Evolutionary conservation across 129 eudicot species (phyloP).

Genomic region (Flaveria ramosissima): DNA sequence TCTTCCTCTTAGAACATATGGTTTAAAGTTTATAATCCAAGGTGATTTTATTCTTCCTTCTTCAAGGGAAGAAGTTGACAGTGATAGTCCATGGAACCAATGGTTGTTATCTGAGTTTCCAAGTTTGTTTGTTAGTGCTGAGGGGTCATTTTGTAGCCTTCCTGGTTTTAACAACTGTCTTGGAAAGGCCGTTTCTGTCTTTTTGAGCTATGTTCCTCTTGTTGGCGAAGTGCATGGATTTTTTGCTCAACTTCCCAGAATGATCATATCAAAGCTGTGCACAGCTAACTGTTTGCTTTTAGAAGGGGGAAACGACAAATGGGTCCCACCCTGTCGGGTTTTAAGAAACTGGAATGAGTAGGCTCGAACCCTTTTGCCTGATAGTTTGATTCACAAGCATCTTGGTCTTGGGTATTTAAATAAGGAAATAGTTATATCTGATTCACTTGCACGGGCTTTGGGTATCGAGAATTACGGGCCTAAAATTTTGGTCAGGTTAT

Average conservation of each 20-base stretch:
- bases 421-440: slow-evolving; percentile 63
- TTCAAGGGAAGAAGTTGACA: slow-evolving; percentile 95
- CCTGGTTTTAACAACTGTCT: slow-evolving; percentile 54
- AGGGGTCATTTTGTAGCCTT: slow-evolving; percentile 67
- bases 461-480: slow-evolving; percentile 84
- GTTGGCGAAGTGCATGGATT: slow-evolving; percentile 91
- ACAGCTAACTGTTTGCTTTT: slow-evolving; percentile 68
- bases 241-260: slow-evolving; percentile 81
- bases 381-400: slow-evolving; percentile 67
- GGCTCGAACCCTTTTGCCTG: slow-evolving; percentile 61
- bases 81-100: slow-evolving; percentile 90
- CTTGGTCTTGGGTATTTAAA: slow-evolving; percentile 84
- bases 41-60: slow-evolving; percentile 97
- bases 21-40: slow-evolving; percentile 85
- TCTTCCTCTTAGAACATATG: slow-evolving; percentile 91
- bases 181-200: slow-evolving; percentile 70
- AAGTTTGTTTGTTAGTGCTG: slow-evolving; percentile 61
- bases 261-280: slow-evolving; percentile 75
- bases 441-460: slow-evolving; percentile 67
- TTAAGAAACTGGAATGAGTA: slow-evolving; percentile 77
- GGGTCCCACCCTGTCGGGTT: slow-evolving; percentile 93
- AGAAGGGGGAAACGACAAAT: slow-evolving; percentile 53
- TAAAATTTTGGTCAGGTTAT: slow-evolving; percentile 49
- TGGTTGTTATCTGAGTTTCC: slow-evolving; percentile 87
- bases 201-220: slow-evolving; percentile 83